Evolutionary conservation across 202 grass and related monocot species (phyloP).

Genomic region (Panicum virgatum): DNA sequence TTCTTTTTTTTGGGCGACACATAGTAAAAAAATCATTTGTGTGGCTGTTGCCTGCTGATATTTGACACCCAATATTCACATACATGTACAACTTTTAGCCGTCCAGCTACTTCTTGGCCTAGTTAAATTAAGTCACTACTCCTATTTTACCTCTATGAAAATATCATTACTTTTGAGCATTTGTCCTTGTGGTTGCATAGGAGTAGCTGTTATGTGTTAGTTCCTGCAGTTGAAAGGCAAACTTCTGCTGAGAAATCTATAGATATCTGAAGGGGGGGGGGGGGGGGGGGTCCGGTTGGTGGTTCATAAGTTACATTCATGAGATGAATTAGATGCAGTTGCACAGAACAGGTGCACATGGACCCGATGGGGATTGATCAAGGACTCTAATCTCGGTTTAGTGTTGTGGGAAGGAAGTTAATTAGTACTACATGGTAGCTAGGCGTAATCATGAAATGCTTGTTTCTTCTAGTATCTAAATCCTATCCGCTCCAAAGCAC

Average conservation of each 20-base stretch:
- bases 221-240: not conserved
- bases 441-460: not conserved
- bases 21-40: conserved; percentile 41
- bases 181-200: not conserved
- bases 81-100: conserved; percentile 10
- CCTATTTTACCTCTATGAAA: not conserved
- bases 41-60: conserved; percentile 17
- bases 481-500: not conserved
- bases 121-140: not conserved
- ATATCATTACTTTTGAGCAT: not conserved
- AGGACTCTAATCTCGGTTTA: not conserved
- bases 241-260: not conserved
- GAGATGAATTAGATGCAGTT: not conserved
- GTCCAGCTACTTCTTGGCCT: not conserved
- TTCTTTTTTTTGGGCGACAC: conserved; percentile 4
- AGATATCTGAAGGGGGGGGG: not conserved
- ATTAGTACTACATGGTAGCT: not conserved
- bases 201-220: too few species aligned
- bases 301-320: not conserved
- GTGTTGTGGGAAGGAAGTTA: not conserved
- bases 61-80: conserved; percentile 28
- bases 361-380: not conserved
- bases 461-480: not conserved
- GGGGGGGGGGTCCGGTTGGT: not conserved
- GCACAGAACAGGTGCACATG: conserved; percentile 3